These are phyloP conservation scores for Brassica hybrid DNA, from an alignment of 441 rosid genomes.

Conservation along the genomic window DNA sequence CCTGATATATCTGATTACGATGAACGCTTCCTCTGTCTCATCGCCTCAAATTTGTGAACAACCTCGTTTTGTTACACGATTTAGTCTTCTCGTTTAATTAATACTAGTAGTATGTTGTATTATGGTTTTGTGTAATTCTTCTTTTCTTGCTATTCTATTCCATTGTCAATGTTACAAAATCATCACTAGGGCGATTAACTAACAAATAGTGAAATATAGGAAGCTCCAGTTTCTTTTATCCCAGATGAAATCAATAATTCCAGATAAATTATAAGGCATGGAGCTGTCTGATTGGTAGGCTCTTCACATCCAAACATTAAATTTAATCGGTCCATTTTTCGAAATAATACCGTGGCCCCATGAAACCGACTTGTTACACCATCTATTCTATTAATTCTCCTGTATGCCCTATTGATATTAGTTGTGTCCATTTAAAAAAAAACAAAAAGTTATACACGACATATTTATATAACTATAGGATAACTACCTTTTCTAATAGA, in stretches of 20 bases:
- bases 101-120: not conserved
- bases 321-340: conserved; percentile 30
- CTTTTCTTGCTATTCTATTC: not conserved
- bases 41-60: conserved; percentile 19
- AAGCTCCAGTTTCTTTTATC: not conserved
- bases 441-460: no score
- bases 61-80: conserved; percentile 24
- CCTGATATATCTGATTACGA: not conserved
- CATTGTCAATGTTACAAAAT: not conserved
- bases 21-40: not conserved
- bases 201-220: not conserved
- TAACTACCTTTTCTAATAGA: no score
- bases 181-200: not conserved
- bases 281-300: conserved; percentile 39
- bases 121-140: not conserved
- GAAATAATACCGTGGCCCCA: conserved; percentile 34
- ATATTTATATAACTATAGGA: no score
- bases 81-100: not conserved
- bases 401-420: no score
- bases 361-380: conserved; percentile 38
- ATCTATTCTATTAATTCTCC: no score
- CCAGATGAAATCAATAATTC: conserved; percentile 9
- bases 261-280: conserved; percentile 42
- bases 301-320: conserved; percentile 37
- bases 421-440: no score